Percentiles rank a stretch among this genome's conserved stretches.
phyloP scores from a whole-genome alignment of 768 basidiomycete genomes.

The Boletus tomentosulus region DNA sequence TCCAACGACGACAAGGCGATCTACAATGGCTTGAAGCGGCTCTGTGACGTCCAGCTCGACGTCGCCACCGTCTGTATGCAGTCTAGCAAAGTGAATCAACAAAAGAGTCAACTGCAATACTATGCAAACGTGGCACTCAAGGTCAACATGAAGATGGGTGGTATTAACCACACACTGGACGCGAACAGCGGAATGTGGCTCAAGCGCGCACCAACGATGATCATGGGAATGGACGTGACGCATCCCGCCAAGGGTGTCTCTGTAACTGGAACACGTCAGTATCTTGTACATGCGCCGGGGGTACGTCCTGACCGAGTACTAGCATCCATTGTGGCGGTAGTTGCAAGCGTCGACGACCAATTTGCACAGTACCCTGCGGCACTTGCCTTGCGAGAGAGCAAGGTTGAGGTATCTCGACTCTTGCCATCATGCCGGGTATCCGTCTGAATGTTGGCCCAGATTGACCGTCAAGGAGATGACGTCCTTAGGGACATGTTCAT shows the following conservation, averaged over 20 bases:
- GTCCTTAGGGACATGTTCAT: constrained; percentile 44
- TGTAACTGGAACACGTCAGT: constrained; percentile 41
- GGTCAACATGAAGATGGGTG: constrained; percentile 54
- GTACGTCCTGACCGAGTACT: neutral
- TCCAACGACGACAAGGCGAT: constrained; percentile 44
- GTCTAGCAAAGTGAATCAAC: constrained; percentile 49
- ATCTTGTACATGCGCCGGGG: neutral
- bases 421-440: neutral
- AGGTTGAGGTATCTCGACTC: constrained; percentile 54
- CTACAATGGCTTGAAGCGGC: constrained; percentile 48
- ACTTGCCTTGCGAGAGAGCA: constrained; percentile 46
- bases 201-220: constrained; percentile 42
- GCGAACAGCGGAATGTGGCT: constrained; percentile 38
- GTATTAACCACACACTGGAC: constrained; percentile 47
- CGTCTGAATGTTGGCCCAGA: constrained; percentile 1
- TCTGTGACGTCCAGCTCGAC: constrained; percentile 47
- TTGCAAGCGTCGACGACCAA: constrained; percentile 43
- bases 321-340: constrained; percentile 52
- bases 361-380: constrained; percentile 49
- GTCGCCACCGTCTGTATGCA: constrained; percentile 70
- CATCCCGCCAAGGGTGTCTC: constrained; percentile 66
- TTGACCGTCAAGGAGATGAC: constrained; percentile 26
- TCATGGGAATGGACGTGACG: constrained; percentile 63
- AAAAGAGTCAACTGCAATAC: constrained; percentile 50
- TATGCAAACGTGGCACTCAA: constrained; percentile 54